Percentiles rank a stretch among this genome's conserved stretches.
Conservation (phyloP, 306 rosid genomes). For the Prunus mume region DNA sequence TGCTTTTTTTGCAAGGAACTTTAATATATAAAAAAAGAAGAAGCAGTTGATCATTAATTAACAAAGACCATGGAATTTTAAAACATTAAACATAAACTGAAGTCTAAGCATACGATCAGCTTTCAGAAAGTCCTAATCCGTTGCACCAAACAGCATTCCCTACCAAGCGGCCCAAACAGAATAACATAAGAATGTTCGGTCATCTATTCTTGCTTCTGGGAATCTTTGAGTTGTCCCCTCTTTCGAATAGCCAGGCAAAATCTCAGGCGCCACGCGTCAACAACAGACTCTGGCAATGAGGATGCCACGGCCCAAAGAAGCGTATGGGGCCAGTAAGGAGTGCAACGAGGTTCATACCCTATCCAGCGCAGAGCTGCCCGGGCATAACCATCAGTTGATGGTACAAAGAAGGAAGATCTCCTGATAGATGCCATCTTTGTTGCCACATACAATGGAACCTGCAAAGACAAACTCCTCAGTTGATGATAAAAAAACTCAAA, state of each 20-base stretch:
- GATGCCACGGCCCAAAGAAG: conserved; percentile 67
- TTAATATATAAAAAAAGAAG: neutral
- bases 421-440: conserved; percentile 96
- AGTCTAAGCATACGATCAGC: conserved; percentile 4
- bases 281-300: conserved; percentile 56
- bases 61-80: neutral
- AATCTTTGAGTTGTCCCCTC: conserved; percentile 82
- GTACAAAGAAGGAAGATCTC: conserved; percentile 87
- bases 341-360: conserved; percentile 91
- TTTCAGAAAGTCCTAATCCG: conserved; percentile 9
- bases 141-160: conserved; percentile 12
- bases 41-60: neutral
- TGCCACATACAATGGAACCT: conserved; percentile 95
- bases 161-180: neutral
- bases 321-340: conserved; percentile 93
- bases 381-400: conserved; percentile 79
- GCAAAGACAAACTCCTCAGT: conserved; percentile 20
- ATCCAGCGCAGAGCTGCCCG: conserved; percentile 74
- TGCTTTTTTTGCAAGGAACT: neutral
- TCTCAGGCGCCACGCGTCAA: conserved; percentile 77
- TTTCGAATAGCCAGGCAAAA: conserved; percentile 66
- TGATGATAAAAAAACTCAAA: conserved; percentile 9
- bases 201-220: conserved; percentile 56
- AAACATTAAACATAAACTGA: neutral
- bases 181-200: neutral